These are phyloP conservation scores for Glaciozyma antarctica DNA, from an alignment of 768 basidiomycete genomes.

Conservation along the genomic window DNA sequence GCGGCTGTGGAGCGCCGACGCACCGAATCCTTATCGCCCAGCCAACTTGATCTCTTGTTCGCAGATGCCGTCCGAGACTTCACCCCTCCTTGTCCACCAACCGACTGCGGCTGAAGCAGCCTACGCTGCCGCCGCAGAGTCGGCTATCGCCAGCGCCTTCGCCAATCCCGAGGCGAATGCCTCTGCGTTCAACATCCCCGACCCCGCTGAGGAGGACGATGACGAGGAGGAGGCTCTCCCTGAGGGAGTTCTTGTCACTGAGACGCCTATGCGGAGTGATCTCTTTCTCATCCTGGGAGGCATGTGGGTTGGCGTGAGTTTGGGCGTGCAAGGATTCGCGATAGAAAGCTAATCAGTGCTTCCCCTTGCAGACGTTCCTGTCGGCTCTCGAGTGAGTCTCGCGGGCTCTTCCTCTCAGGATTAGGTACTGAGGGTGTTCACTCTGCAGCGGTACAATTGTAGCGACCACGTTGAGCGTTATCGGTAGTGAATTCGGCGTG, in stretches of 20 bases:
- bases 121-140: neutral
- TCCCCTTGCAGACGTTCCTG: conserved; percentile 1
- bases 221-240: conserved; percentile 12
- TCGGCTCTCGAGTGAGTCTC: conserved; percentile 9
- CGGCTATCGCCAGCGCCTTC: conserved; percentile 1
- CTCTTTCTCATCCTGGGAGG: conserved; percentile 8
- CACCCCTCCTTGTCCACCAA: conserved; percentile 5
- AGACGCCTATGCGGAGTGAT: conserved; percentile 2
- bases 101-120: neutral
- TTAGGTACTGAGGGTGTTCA: neutral
- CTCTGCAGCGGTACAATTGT: conserved; percentile 2
- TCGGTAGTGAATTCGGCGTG: conserved; percentile 23
- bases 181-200: conserved; percentile 7
- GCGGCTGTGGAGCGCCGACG: too few species aligned
- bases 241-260: neutral
- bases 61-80: conserved; percentile 6
- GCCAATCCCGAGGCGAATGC: conserved; percentile 1
- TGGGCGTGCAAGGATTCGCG: neutral
- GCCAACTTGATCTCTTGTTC: too few species aligned
- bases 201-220: neutral
- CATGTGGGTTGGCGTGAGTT: conserved; percentile 10
- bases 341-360: neutral
- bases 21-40: too few species aligned
- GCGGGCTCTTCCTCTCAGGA: neutral
- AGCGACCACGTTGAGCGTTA: conserved; percentile 13